Evolutionary conservation across 139 green algal species (phyloP), one percentile per base, ranked within the genome.

Genomic region (Chlorella sp.): DNA sequence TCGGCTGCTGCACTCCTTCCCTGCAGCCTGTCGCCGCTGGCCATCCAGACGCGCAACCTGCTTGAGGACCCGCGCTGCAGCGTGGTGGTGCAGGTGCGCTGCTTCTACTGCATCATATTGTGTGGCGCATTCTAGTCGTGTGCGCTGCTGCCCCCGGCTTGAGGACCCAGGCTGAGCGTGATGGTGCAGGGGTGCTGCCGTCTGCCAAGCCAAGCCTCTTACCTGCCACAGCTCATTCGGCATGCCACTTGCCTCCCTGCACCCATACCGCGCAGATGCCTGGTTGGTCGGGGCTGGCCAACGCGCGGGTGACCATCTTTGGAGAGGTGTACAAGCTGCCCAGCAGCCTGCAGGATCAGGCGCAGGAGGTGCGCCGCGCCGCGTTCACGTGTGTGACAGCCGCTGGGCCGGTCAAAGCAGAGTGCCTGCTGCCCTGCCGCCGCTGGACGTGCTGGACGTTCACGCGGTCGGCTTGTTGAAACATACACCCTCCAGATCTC

Each of bases 251-350:
- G n/a, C n/a, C n/a, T n/a, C n/a, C n/a, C n/a, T n/a, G n/a, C n/a
- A n/a, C n/a, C n/a, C n/a, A n/a, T n/a, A n/a, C n/a, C n/a, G n/a
- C 44, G 13, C 51, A 94, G 92, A 98, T 99, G 93, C 96, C 95
- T 11, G 98, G 97, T 20, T 99, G 97, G 97, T 95, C 93, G 69
- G 98, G 98, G 12, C 92, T 99, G 78, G 94, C 96, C 38, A 99
- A 99, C 80, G 97, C 98, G 20, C 89, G 96, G 36, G 97, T 99
- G 25, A 99, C 98, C 65, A 97, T 99, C 44, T 99, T 99, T 89
- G 98, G 98, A 3, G 98, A 99, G 86, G 92, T 99, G 25, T 96
- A 98, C 83, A 92, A 93, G 84, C 93, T 99, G 56, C 94, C 96
- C 0, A 73, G 82, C 36, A 91, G 96, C 30, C 86, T 97, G 90